These are phyloP conservation scores for Starmera caribaea DNA, from an alignment of 805 yeast species.

Conservation along the genomic window DNA sequence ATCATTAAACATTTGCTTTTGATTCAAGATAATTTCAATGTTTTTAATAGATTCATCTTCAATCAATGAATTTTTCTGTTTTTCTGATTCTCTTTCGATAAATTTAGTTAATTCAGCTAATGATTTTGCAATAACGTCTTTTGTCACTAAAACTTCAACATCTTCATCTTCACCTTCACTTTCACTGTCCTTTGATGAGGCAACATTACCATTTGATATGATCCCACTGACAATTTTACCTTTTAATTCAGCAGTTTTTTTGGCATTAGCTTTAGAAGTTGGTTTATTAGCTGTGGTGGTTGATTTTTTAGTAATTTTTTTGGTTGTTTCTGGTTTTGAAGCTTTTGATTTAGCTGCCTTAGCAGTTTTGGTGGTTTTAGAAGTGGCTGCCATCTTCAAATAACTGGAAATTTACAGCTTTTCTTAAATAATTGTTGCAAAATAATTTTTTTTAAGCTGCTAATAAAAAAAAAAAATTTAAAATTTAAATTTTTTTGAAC, in stretches of 20 bases:
- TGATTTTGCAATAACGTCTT: slow-evolving; percentile 36
- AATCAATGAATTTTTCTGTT: slow-evolving; percentile 38
- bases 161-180: slow-evolving; percentile 2
- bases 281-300: slow-evolving; percentile 3
- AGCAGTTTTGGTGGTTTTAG: too few species aligned
- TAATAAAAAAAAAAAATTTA: too few species aligned
- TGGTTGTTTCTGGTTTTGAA: not conserved
- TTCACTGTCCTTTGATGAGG: slow-evolving; percentile 1
- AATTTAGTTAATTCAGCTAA: slow-evolving; percentile 58
- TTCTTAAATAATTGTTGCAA: too few species aligned
- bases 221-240: slow-evolving; percentile 18
- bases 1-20: slow-evolving; percentile 53
- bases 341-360: not conserved
- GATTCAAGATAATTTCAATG: slow-evolving; percentile 52
- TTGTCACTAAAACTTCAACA: slow-evolving; percentile 16
- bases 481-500: slow-evolving; percentile 4
- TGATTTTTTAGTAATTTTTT: slow-evolving; percentile 3
- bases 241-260: slow-evolving; percentile 11
- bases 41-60: slow-evolving; percentile 39
- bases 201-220: slow-evolving; percentile 10
- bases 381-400: too few species aligned
- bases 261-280: slow-evolving; percentile 3
- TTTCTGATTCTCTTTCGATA: slow-evolving; percentile 25
- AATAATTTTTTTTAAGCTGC: too few species aligned
- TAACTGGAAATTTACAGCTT: too few species aligned